A percentile compares a stretch with the other conserved stretches of the same genome.
phyloP scores from a whole-genome alignment of 2,329 filamentous ascomycete species.

The Aspergillus sp. region DNA sequence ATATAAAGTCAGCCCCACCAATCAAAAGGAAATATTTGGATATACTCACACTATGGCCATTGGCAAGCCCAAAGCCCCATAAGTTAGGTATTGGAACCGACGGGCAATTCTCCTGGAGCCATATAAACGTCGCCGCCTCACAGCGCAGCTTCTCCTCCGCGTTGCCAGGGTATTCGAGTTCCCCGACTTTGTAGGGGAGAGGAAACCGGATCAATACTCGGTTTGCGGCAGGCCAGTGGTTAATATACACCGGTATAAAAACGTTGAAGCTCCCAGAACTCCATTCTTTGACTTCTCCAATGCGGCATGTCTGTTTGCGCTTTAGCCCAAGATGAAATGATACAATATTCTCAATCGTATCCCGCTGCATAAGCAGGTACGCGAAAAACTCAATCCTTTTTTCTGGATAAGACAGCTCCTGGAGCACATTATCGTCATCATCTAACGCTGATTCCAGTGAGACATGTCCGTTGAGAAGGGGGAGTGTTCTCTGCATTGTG shows the following conservation, averaged over 20 bases:
- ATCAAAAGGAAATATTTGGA: not conserved
- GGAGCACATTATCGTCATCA: not conserved
- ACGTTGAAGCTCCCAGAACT: constrained; percentile 28
- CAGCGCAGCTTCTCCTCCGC: constrained; percentile 28
- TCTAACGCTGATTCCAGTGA: not conserved
- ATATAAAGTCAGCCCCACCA: not conserved
- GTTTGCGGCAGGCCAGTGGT: not conserved
- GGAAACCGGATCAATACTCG: constrained; percentile 23
- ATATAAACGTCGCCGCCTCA: constrained; percentile 28
- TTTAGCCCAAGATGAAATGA: constrained; percentile 24
- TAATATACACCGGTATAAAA: constrained; percentile 24
- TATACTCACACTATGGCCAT: constrained; percentile 24
- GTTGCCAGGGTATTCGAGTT: constrained; percentile 24
- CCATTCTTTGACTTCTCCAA: constrained; percentile 25
- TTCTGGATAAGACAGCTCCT: not conserved
- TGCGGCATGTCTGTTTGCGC: constrained; percentile 11
- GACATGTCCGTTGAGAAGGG: not conserved
- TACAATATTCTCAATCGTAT: constrained; percentile 15
- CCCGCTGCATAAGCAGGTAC: constrained; percentile 3
- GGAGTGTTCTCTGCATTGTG: not conserved
- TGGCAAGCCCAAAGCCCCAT: constrained; percentile 25
- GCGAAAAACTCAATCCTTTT: not conserved
- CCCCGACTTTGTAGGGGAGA: constrained; percentile 25
- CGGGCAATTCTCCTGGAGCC: constrained; percentile 26
- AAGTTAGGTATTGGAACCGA: constrained; percentile 24